A percentile compares a stretch with the other conserved stretches of the same genome.
phyloP scores from a whole-genome alignment of 805 yeast genomes.

The Saccharomycopsis synnaedendra region DNA sequence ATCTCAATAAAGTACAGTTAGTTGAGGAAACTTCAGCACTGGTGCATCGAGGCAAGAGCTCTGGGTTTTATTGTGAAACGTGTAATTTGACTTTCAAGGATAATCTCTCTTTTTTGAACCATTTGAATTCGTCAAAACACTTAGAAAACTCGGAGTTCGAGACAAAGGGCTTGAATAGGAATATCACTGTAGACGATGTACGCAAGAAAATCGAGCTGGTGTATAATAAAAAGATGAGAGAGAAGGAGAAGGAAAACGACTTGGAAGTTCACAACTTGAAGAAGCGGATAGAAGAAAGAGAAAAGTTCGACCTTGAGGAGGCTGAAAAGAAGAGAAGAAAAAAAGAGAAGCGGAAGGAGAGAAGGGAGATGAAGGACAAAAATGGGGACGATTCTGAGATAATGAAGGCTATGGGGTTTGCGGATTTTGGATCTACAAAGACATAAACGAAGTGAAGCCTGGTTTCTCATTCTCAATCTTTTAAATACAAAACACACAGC shows the following conservation, averaged over 20 bases:
- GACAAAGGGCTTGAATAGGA: conserved; percentile 1
- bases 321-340: neutral
- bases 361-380: neutral
- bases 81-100: conserved; percentile 80
- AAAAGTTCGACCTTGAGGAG: conserved; percentile 6
- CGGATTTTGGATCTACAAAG: neutral
- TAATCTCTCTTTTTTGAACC: conserved; percentile 67
- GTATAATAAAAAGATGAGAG: conserved; percentile 1
- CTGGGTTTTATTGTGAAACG: conserved; percentile 76
- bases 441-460: too few species aligned
- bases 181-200: conserved; percentile 14
- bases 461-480: too few species aligned
- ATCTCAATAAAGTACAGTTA: conserved; percentile 25
- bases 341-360: conserved; percentile 1
- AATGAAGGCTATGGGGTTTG: conserved; percentile 8
- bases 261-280: conserved; percentile 10
- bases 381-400: neutral
- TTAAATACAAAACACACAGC: too few species aligned
- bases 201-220: conserved; percentile 6
- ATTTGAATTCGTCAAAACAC: conserved; percentile 69
- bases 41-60: conserved; percentile 41
- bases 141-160: conserved; percentile 26
- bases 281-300: conserved; percentile 9
- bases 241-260: conserved; percentile 10
- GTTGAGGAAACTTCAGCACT: conserved; percentile 21